Conservation (phyloP, 164 flowering plant species). For the Aristolochia fimbriata region DNA sequence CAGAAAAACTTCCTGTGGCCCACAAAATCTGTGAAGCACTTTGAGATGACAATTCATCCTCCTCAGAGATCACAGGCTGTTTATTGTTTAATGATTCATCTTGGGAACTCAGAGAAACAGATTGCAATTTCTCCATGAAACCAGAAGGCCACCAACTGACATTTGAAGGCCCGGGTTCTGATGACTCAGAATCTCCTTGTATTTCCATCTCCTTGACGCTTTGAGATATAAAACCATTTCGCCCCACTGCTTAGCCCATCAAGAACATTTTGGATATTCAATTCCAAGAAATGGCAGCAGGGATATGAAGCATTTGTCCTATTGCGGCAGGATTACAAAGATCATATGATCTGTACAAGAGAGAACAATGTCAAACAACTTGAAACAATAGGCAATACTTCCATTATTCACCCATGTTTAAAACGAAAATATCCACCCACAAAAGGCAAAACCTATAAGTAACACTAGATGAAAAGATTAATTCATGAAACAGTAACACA, state of each 20-base stretch:
- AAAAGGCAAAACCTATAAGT: no score
- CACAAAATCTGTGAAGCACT: constrained; percentile 81
- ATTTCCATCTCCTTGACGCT: constrained; percentile 56
- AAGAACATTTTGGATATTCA: constrained; percentile 9
- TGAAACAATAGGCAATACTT: no score
- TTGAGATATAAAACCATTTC: constrained; percentile 52
- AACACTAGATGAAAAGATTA: no score
- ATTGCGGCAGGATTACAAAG: constrained; percentile 6
- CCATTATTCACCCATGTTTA: no score
- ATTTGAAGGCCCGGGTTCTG: constrained; percentile 54
- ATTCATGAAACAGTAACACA: no score
- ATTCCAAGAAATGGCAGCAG: constrained; percentile 6
- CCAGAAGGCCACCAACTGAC: constrained; percentile 75
- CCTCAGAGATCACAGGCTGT: constrained; percentile 28
- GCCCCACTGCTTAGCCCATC: constrained; percentile 42
- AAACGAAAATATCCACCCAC: no score
- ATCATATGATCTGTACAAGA: constrained; percentile 16
- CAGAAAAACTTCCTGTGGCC: constrained; percentile 75
- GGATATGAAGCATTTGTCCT: constrained; percentile 1
- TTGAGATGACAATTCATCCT: constrained; percentile 40
- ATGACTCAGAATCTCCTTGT: constrained; percentile 55
- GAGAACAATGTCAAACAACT: background rate
- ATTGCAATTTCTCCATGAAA: constrained; percentile 58
- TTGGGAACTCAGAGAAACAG: constrained; percentile 57
- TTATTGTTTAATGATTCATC: constrained; percentile 32